Base-by-base conservation (phyloP, 2,329 filamentous ascomycete genomes). In the Lojkania enalia region DNA sequence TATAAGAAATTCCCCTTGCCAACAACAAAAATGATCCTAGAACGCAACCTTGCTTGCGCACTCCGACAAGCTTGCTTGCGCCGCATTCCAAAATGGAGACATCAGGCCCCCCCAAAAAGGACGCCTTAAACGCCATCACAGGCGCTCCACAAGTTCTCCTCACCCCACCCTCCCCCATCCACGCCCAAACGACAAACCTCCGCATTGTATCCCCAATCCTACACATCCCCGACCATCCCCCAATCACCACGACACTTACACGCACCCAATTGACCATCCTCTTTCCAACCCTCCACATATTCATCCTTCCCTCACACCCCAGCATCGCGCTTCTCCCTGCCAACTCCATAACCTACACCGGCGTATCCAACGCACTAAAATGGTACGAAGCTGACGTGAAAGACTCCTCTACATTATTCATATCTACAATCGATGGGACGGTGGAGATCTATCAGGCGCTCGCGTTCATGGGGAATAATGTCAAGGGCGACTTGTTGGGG, bases 261-360 rank as follows among this genome's bases (percentile, higher is more conserved):
- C 35, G 36, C 3, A 5, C 7, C 5, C 35, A 49, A 14, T 39
- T 55, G 5, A 16, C 19, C 12, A 21, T 25, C 11, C 36, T 51
- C n/a, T 35, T 51, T 18, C 39, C 44, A 20, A 46, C 42, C 7
- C 23, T 53, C 1, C 50, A 52, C 42, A 46, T 42, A 23, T 50
- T 46, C 38, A 39, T 46, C 31, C 33, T 42, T 5, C 54, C 48
- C 16, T 31, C 29, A 2, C 19, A 39, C 21, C 48, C 54, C 3
- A 9, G 3, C 19, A 27, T 48, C 7, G 38, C 42, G n/a, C 25
- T 52, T 7, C 45, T 55, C 14, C 50, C 51, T 5, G 36, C 35
- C 11, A 42, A 27, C 11, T 25, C 38, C 27, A 33, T 51, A n/a
- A 51, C 44, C 39, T 29, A 44, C 39, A 20, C 30, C 9, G 50